Base-by-base conservation (phyloP, 2,329 filamentous ascomycete genomes). In the Diaporthe caulivora region DNA sequence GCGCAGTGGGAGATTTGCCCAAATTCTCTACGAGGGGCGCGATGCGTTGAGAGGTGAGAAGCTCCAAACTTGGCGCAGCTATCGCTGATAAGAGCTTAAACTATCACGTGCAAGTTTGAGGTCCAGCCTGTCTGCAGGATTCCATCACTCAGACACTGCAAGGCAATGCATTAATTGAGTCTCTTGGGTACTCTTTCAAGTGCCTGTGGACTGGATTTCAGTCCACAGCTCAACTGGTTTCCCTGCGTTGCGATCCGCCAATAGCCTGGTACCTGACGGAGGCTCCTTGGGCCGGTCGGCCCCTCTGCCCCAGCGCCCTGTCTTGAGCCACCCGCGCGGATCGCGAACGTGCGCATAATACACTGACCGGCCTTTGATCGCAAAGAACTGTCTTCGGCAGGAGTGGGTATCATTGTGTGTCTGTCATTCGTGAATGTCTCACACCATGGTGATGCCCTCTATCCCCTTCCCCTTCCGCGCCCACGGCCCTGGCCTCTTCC, bases 401-500 rank as follows among this genome's bases (percentile, higher is more conserved):
- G 11, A 54, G 13, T 53, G 72, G 72, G 72, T 73, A 73, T 73
- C 57, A 71, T 64, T 70, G 40, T 71, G 72, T 65, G 31, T 55
- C 18, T 72, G 64, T 71, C 57, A 42, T 57, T 42, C 24, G 31
- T 67, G 57, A 53, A 31, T 40, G 53, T 55, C 54, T 62, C 26
- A 58, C 57, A 47, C 51, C 49, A 57, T 31, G 54, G 37, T 21
- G 67, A 60, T 51, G 44, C 74, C 74, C 72, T 74, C 54, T 74
- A 71, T 34, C 72, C 72, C 37, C 72, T 72, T 3, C 72, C 69
- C 10, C 82, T 76, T 21, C 84, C 84, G 40, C 82, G 79, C 29
- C 82, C 82, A 69, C 83, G 82, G 58, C 84, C 84, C 68, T 82
- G 81, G 11, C 83, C 84, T 70, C 84, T 79, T 34, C 82, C 83